phyloP scores from a whole-genome alignment of 805 yeast genomes.

The Helenozyma baotianmanensis region DNA sequence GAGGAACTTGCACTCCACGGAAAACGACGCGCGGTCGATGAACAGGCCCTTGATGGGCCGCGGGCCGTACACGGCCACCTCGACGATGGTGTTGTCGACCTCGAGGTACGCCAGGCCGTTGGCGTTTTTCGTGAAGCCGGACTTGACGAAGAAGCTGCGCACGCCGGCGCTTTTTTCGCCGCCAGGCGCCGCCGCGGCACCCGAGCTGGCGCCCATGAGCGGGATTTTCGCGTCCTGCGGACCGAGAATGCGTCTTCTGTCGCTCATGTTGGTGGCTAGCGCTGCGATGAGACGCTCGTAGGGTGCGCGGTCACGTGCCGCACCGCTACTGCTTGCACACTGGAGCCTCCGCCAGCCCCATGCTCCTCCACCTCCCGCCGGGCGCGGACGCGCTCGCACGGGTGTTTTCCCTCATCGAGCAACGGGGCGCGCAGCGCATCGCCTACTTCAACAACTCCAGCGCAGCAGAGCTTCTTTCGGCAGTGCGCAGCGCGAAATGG shows the following conservation, averaged over 20 bases:
- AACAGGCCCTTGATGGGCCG: slow-evolving; percentile 77
- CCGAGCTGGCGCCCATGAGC: slow-evolving; percentile 10
- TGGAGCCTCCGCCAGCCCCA: no score
- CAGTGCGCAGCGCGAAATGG: slow-evolving; percentile 5
- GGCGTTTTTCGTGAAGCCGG: slow-evolving; percentile 64
- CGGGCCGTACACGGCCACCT: slow-evolving; percentile 82
- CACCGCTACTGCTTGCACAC: no score
- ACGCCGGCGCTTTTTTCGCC: slow-evolving; percentile 3
- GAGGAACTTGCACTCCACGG: slow-evolving; percentile 54
- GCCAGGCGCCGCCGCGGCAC: not conserved
- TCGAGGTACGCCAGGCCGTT: slow-evolving; percentile 84
- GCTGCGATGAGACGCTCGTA: not conserved
- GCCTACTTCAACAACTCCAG: slow-evolving; percentile 14
- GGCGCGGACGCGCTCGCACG: no score
- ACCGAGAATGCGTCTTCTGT: slow-evolving; percentile 83
- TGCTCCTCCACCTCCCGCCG: no score
- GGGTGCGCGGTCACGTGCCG: not conserved
- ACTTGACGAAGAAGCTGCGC: slow-evolving; percentile 48
- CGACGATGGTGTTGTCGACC: slow-evolving; percentile 53
- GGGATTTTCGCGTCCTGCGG: slow-evolving; percentile 59
- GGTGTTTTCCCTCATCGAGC: slow-evolving; percentile 6
- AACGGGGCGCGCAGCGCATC: slow-evolving; percentile 5
- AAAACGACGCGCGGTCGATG: slow-evolving; percentile 58
- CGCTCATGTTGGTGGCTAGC: slow-evolving; percentile 36
- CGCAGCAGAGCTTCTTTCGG: slow-evolving; percentile 10